Percentiles rank a stretch among this genome's conserved stretches.
Conservation (phyloP, 2,329 filamentous ascomycete genomes). For the Claviceps pusilla region DNA sequence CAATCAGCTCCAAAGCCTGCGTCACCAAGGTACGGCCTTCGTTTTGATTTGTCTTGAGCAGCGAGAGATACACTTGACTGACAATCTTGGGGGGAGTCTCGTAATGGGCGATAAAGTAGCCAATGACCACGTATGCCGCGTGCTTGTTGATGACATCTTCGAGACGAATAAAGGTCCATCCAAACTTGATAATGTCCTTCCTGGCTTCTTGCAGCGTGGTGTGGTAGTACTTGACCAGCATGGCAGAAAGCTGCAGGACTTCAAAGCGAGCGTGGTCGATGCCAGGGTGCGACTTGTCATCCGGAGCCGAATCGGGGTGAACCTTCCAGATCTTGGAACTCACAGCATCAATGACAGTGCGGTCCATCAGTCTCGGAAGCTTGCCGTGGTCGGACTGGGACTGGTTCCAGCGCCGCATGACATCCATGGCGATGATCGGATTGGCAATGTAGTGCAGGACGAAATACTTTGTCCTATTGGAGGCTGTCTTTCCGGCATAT, state of each 20-base stretch:
- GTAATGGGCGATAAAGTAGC: slow-evolving; percentile 93
- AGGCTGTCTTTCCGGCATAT: slow-evolving; percentile 62
- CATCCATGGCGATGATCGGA: slow-evolving; percentile 90
- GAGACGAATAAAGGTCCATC: slow-evolving; percentile 95
- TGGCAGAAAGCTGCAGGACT: slow-evolving; percentile 80
- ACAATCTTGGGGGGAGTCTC: slow-evolving; percentile 95
- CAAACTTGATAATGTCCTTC: slow-evolving; percentile 98
- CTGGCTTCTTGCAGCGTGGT: slow-evolving; percentile 75
- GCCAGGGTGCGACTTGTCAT: slow-evolving; percentile 70
- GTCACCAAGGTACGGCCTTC: slow-evolving; percentile 85
- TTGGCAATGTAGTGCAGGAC: slow-evolving; percentile 85
- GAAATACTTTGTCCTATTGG: slow-evolving; percentile 87
- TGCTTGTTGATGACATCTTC: slow-evolving; percentile 99
- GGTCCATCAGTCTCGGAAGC: slow-evolving; percentile 65
- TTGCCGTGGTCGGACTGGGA: slow-evolving; percentile 36
- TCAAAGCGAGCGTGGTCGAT: slow-evolving; percentile 96
- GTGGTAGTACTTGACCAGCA: slow-evolving; percentile 91
- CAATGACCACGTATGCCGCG: slow-evolving; percentile 89
- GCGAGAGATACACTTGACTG: slow-evolving; percentile 81
- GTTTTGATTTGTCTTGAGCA: slow-evolving; percentile 85
- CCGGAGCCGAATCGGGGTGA: slow-evolving; percentile 63
- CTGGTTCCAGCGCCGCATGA: slow-evolving; percentile 65
- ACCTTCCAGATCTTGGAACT: slow-evolving; percentile 90
- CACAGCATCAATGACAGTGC: slow-evolving; percentile 73
- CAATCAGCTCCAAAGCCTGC: slow-evolving; percentile 84